phyloP scores from a whole-genome alignment of 208 protist species.

The Trypanosoma grayi region DNA sequence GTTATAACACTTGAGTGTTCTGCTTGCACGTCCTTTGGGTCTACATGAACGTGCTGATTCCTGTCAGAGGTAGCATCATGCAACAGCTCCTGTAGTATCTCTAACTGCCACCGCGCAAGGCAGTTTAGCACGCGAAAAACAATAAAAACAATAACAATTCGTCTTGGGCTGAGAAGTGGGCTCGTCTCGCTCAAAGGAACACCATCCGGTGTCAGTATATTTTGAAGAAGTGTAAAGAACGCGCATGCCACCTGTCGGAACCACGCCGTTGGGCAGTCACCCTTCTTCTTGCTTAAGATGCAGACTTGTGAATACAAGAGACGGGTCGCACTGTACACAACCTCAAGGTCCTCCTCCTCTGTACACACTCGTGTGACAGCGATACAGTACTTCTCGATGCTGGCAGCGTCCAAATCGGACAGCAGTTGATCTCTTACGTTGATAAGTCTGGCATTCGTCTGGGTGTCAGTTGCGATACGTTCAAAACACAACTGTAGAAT shows the following conservation, averaged over 20 bases:
- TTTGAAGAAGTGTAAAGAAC: constrained; percentile 75
- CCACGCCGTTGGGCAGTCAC: constrained; percentile 44
- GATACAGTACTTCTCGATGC: constrained; percentile 63
- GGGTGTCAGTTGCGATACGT: constrained; percentile 33
- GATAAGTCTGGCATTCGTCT: constrained; percentile 33
- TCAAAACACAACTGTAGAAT: constrained; percentile 60
- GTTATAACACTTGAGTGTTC: constrained; percentile 38
- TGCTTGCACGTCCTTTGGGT: constrained; percentile 14
- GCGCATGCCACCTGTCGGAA: constrained; percentile 45
- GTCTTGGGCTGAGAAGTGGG: constrained; percentile 24
- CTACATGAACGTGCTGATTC: constrained; percentile 7
- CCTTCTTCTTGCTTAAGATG: constrained; percentile 47
- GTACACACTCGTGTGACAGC: constrained; percentile 46
- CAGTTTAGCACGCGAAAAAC: constrained; percentile 69
- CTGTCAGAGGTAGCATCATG: constrained; percentile 35
- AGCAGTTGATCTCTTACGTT: constrained; percentile 61
- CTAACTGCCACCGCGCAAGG: constrained; percentile 74
- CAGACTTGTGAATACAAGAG: constrained; percentile 46
- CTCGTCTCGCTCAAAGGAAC: constrained; percentile 21
- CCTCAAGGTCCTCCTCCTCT: constrained; percentile 47
- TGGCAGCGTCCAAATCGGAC: constrained; percentile 53
- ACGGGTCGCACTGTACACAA: constrained; percentile 59
- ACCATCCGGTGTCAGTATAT: constrained; percentile 59
- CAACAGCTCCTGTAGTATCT: constrained; percentile 61
- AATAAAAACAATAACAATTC: constrained; percentile 62